phyloP scores from a whole-genome alignment of 768 basidiomycete genomes.

The Inosperma sp. region DNA sequence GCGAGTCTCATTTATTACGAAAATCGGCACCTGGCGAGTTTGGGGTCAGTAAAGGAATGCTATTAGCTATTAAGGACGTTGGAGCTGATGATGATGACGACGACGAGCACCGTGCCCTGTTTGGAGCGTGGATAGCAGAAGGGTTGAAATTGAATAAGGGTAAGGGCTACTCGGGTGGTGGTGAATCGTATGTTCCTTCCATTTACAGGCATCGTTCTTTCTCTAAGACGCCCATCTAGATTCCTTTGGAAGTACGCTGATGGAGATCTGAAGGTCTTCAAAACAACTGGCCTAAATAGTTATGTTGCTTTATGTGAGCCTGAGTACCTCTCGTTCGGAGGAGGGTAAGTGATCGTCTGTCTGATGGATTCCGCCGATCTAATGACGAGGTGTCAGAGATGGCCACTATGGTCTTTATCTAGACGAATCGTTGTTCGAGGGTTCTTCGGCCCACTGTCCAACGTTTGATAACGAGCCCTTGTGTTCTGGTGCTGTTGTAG shows the following conservation, averaged over 20 bases:
- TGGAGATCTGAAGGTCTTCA: constrained; percentile 55
- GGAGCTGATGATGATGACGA: constrained; percentile 59
- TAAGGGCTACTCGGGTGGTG: constrained; percentile 77
- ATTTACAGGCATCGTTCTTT: background rate
- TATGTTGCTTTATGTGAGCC: constrained; percentile 86
- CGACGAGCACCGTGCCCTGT: constrained; percentile 48
- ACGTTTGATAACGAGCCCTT: constrained; percentile 86
- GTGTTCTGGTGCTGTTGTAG: constrained; percentile 47
- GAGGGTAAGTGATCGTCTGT: constrained; percentile 59
- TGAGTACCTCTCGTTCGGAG: constrained; percentile 81
- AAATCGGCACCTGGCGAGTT: constrained; percentile 27
- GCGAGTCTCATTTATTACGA: constrained; percentile 38
- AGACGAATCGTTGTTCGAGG: constrained; percentile 74
- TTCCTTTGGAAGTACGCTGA: constrained; percentile 71
- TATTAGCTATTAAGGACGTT: constrained; percentile 65
- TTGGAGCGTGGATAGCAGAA: constrained; percentile 84
- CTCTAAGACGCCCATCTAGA: constrained; percentile 31
- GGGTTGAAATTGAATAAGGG: constrained; percentile 56
- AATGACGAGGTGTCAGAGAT: constrained; percentile 44
- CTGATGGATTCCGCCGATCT: constrained; percentile 1
- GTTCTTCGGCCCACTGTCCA: constrained; percentile 78
- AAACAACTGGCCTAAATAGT: constrained; percentile 84
- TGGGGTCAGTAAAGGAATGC: constrained; percentile 33
- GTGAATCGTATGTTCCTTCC: constrained; percentile 65
- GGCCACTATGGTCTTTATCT: constrained; percentile 88